Conservation (phyloP, 2,329 filamentous ascomycete species). For the Verticillium longisporum region DNA sequence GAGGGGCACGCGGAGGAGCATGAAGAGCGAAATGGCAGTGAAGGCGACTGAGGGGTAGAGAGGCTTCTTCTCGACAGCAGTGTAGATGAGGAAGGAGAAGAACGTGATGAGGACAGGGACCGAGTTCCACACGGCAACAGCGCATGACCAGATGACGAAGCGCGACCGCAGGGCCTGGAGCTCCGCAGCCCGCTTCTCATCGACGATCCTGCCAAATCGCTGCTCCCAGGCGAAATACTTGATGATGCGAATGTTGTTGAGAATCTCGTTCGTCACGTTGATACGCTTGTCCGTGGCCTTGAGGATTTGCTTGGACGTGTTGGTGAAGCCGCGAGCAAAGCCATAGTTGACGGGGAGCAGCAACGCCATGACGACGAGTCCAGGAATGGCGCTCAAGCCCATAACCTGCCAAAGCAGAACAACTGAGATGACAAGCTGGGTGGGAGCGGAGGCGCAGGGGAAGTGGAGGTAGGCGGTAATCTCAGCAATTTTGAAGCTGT, state of each 20-base stretch:
- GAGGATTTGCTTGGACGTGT: constrained; percentile 85
- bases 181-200: constrained; percentile 79
- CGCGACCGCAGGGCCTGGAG: constrained; percentile 70
- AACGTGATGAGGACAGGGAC: constrained; percentile 94
- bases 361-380: constrained; percentile 82
- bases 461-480: constrained; percentile 94
- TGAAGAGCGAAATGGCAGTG: constrained; percentile 92
- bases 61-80: constrained; percentile 79
- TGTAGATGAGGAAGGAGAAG: constrained; percentile 92
- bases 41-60: constrained; percentile 91
- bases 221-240: constrained; percentile 99
- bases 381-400: constrained; percentile 87
- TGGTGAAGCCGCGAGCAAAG: constrained; percentile 79
- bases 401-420: constrained; percentile 82
- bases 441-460: constrained; percentile 84
- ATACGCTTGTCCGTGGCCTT: constrained; percentile 92
- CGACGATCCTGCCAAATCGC: constrained; percentile 77
- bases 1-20: constrained; percentile 83
- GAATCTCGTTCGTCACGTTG: constrained; percentile 90
- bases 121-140: constrained; percentile 94
- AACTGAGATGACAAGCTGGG: constrained; percentile 78
- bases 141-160: constrained; percentile 86
- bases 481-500: constrained; percentile 97
- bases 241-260: constrained; percentile 97
- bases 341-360: constrained; percentile 86